Evolutionary conservation across 129 eudicot species (phyloP).

Genomic region (Chrysanthemum lavandulifolium): DNA sequence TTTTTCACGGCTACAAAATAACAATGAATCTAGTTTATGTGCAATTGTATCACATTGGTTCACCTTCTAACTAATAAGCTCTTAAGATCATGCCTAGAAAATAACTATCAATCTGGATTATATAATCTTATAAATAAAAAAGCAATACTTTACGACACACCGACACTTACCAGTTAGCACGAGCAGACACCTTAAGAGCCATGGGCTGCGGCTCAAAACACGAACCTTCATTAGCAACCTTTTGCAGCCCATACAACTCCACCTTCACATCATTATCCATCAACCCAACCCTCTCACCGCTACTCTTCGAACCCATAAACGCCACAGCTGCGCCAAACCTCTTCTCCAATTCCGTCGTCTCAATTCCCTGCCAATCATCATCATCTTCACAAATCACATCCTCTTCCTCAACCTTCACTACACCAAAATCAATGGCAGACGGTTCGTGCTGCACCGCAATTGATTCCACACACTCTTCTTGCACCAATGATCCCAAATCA

Average conservation of each 20-base stretch:
- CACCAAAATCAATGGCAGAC: constrained; percentile 20
- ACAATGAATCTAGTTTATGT: not conserved
- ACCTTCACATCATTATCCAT: constrained; percentile 46
- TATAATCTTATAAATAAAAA: not conserved
- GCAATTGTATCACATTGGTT: not conserved
- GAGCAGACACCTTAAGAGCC: constrained; percentile 69
- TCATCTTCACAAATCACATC: constrained; percentile 40
- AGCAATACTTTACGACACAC: not conserved
- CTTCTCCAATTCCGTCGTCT: constrained; percentile 65
- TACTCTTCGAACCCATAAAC: constrained; percentile 44
- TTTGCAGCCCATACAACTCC: constrained; percentile 65
- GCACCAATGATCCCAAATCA: not conserved
- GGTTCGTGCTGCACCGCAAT: constrained; percentile 2
- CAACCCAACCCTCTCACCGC: constrained; percentile 28
- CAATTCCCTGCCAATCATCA: constrained; percentile 76
- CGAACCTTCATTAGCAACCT: constrained; percentile 70
- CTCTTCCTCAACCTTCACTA: constrained; percentile 30
- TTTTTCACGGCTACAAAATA: not conserved
- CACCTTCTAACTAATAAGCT: not conserved
- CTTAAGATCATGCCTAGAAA: not conserved
- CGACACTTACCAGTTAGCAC: constrained; percentile 69
- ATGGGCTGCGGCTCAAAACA: constrained; percentile 66
- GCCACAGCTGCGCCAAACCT: constrained; percentile 55
- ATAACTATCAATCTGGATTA: not conserved
- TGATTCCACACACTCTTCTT: constrained; percentile 16